phyloP scores from a whole-genome alignment of 2,329 filamentous ascomycete genomes.

The Nannizziopsis arthrosporioides region DNA sequence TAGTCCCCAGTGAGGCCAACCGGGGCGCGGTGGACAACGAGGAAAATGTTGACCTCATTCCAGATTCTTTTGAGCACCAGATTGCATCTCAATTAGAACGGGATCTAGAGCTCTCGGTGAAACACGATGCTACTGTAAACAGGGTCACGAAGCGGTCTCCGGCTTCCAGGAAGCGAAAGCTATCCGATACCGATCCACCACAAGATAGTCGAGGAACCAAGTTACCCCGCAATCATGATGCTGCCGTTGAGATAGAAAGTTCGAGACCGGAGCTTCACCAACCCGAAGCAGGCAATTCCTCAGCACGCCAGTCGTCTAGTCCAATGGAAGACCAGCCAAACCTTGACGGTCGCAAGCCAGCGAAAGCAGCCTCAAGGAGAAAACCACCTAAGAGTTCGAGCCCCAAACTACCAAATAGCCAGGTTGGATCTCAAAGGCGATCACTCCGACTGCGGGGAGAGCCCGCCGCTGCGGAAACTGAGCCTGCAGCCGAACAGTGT shows the following conservation, averaged over 20 bases:
- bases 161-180: conserved; percentile 24
- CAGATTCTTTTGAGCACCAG: conserved; percentile 31
- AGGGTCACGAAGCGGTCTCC: background rate
- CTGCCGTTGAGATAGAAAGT: background rate
- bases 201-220: conserved; percentile 6
- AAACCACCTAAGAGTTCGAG: background rate
- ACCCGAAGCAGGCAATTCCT: background rate
- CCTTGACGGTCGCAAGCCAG: background rate
- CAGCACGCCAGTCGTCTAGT: background rate
- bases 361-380: background rate
- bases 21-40: background rate
- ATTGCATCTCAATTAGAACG: conserved; percentile 37
- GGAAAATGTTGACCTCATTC: conserved; percentile 14
- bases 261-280: background rate
- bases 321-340: background rate
- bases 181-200: background rate
- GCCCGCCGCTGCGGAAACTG: conserved; percentile 6
- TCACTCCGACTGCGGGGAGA: conserved; percentile 23
- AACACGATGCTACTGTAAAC: conserved; percentile 15
- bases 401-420: conserved; percentile 13
- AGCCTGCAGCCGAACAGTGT: background rate
- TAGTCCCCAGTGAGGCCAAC: background rate
- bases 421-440: conserved; percentile 22
- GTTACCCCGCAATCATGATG: background rate
- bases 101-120: conserved; percentile 32